A percentile compares a stretch with the other conserved stretches of the same genome.
Evolutionary conservation across 331 rosid genomes (phyloP).

Genomic region (Malus hybrid): DNA sequence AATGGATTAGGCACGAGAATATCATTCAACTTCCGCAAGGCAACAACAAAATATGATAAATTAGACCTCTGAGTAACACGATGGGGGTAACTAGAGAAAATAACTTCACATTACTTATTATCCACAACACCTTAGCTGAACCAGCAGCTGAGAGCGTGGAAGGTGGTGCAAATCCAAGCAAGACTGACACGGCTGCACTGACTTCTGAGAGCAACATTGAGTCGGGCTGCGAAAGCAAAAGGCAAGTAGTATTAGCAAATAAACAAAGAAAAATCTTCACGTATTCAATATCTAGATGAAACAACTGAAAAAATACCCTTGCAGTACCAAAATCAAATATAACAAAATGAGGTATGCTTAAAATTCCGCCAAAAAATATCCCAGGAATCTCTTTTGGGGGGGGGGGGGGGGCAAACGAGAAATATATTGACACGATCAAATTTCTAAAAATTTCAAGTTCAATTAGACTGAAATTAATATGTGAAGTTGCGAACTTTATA

Average conservation of each 20-base stretch:
- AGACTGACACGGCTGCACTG: conserved; percentile 71
- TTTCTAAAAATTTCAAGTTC: not conserved
- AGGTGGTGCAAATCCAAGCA: conserved; percentile 90
- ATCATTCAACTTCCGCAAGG: conserved; percentile 66
- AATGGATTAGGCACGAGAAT: conserved; percentile 84
- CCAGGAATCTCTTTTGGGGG: not conserved
- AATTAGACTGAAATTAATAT: not conserved
- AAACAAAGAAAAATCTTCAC: not conserved
- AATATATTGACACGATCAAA: not conserved
- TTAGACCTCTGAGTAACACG: conserved; percentile 8
- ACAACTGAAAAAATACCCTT: not conserved
- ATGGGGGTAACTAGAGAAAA: not conserved
- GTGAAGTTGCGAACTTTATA: too few species aligned
- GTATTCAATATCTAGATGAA: not conserved
- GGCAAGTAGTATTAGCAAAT: conserved; percentile 15
- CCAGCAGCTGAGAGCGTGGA: conserved; percentile 54
- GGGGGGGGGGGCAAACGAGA: not conserved
- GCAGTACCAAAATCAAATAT: not conserved
- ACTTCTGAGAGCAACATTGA: conserved; percentile 55
- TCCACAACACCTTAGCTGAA: conserved; percentile 64
- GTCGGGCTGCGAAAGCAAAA: conserved; percentile 42
- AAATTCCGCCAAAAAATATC: not conserved
- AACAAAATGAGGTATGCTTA: not conserved
- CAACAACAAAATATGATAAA: conserved; percentile 17
- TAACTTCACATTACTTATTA: conserved; percentile 7